Evolutionary conservation across 1,139 yeast species (phyloP), one percentile per base, ranked within the genome.

Genomic region (Blastobotrys capitulatus): DNA sequence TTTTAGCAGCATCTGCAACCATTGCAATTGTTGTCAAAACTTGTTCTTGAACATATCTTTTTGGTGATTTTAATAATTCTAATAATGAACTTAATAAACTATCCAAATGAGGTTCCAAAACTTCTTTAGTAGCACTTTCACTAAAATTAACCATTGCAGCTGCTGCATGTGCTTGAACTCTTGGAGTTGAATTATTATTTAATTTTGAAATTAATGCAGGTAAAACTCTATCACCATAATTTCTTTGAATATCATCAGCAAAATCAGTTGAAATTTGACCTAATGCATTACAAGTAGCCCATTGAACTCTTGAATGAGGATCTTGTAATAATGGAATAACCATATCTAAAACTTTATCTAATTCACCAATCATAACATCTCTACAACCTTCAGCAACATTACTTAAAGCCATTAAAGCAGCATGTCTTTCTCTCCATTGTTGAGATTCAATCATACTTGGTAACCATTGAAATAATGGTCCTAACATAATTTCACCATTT

Each of bases 251-350:
- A 20, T 78, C 75, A 59, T 87, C 95, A 6, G 97, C 92, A 70
- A 92, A 90, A 70, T 92, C 98, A 0, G 98, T 92, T n/a, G 96
- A 87, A 72, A 94, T 86, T 73, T 92, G 98, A 46, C 98, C 98
- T 57, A 92, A 73, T 0, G 97, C 96, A 65, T 92, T 92, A 72
- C 97, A 92, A 55, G 96, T 86, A 36, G 97, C 96, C 73, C 90
- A 92, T 65, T 92, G 97, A 44, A 94, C 98, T 67, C 98, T 80
- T 56, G 96, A 83, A 61, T 92, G 97, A 4, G 78, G 78, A 66
- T 92, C 97, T 46, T 81, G 74, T 54, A 92, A 75, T 18, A 86
- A 73, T 2, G 97, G 97, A 58, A 89, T 68, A 41, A 92, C 82
- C 79, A 92, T 75, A 59, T 87, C 95, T 57, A 92, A 72, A 42